A percentile compares a stretch with the other conserved stretches of the same genome.
phyloP scores from a whole-genome alignment of 179 eudicot genomes.

The Silene noctiflora region DNA sequence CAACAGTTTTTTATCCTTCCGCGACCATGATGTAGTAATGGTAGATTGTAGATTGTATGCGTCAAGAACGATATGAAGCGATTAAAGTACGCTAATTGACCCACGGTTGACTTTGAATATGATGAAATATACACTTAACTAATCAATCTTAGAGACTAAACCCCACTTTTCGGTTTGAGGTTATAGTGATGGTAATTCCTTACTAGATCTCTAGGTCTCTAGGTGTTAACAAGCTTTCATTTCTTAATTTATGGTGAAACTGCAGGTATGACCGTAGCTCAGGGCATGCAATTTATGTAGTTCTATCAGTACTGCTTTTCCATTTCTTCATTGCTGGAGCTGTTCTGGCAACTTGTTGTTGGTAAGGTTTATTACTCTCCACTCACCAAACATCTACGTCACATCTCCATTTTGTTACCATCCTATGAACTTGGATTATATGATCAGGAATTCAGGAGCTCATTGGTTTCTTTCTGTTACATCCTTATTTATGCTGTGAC shows the following conservation, averaged over 20 bases:
- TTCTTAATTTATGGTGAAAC: conserved; percentile 16
- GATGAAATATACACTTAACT: not conserved
- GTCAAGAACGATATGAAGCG: not conserved
- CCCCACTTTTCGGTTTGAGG: not conserved
- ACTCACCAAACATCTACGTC: not conserved
- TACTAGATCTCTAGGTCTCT: not conserved
- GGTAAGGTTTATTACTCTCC: conserved; percentile 44
- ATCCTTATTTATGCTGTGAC: not conserved
- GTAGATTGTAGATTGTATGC: not conserved
- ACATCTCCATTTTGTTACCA: not conserved
- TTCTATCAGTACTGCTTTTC: conserved; percentile 66
- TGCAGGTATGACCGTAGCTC: conserved; percentile 93
- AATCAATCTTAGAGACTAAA: not conserved
- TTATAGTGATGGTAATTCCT: not conserved
- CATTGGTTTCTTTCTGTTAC: not conserved
- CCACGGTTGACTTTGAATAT: not conserved
- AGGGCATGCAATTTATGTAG: conserved; percentile 78
- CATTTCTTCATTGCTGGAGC: conserved; percentile 73
- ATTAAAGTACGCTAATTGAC: not conserved
- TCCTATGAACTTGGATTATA: not conserved
- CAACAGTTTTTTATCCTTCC: not conserved
- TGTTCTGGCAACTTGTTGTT: conserved; percentile 72
- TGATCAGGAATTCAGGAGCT: not conserved
- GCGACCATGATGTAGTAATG: not conserved
- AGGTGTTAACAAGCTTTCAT: conserved; percentile 1